Evolutionary conservation across 805 yeast species (phyloP).

Genomic region (Priceomyces carsonii): DNA sequence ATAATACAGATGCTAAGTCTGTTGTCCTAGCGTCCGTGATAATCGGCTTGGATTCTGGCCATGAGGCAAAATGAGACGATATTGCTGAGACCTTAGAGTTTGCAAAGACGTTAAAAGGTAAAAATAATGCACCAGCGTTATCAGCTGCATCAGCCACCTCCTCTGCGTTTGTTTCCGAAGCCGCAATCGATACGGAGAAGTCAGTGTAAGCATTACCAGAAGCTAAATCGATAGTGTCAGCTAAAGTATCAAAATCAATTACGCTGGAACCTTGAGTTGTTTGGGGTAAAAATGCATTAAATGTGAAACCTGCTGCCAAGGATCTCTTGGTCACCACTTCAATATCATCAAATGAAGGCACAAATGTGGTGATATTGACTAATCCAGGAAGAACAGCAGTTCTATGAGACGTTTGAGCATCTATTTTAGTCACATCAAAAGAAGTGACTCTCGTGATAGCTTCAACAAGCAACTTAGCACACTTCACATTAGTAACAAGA

Average conservation of each 20-base stretch:
- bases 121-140: constrained; percentile 74
- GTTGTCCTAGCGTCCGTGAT: constrained; percentile 91
- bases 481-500: constrained; percentile 93
- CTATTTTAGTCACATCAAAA: constrained; percentile 73
- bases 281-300: constrained; percentile 76
- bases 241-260: constrained; percentile 63
- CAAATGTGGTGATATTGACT: constrained; percentile 76
- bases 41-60: constrained; percentile 85
- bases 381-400: constrained; percentile 85
- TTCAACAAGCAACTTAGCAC: constrained; percentile 93
- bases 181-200: constrained; percentile 81
- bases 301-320: constrained; percentile 85
- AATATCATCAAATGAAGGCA: constrained; percentile 70
- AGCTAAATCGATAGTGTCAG: constrained; percentile 59
- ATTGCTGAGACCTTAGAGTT: constrained; percentile 73
- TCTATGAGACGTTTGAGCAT: constrained; percentile 87
- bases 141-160: constrained; percentile 62
- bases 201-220: constrained; percentile 72
- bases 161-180: constrained; percentile 66
- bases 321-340: constrained; percentile 70
- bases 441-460: constrained; percentile 75
- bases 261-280: constrained; percentile 63
- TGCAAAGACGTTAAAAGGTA: constrained; percentile 75
- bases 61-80: constrained; percentile 73
- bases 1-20: constrained; percentile 86